Evolutionary conservation across 495 filamentous ascomycete species (phyloP).

Genomic region (Oidiodendron maius): DNA sequence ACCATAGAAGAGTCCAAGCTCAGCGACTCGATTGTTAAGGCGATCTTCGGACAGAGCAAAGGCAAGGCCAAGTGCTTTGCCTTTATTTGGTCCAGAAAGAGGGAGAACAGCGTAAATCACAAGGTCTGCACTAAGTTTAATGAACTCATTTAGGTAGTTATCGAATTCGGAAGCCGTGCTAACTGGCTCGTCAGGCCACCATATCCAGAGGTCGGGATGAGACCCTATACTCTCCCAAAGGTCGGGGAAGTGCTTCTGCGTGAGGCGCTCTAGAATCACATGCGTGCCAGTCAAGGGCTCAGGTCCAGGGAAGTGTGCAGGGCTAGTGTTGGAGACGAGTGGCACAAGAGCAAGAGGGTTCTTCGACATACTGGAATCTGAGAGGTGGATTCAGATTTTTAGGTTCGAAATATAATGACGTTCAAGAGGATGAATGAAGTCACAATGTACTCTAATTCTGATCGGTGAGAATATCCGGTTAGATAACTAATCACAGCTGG

Average conservation of each 20-base stretch:
- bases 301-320: constrained; percentile 8
- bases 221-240: constrained; percentile 8
- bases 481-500: too few species aligned
- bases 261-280: constrained; percentile 8
- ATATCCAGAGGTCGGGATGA: constrained; percentile 10
- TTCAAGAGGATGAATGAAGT: constrained; percentile 1
- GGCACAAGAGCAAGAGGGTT: background rate
- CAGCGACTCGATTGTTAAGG: constrained; percentile 9
- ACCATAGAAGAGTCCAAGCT: constrained; percentile 11
- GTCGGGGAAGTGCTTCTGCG: constrained; percentile 8
- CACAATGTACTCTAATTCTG: background rate
- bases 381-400: constrained; percentile 4
- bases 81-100: constrained; percentile 10
- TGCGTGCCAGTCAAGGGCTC: constrained; percentile 9
- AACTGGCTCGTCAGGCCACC: constrained; percentile 8
- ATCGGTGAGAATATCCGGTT: too few species aligned
- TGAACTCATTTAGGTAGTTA: constrained; percentile 1
- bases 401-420: constrained; percentile 4
- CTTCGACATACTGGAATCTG: constrained; percentile 3
- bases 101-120: constrained; percentile 7
- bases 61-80: constrained; percentile 8
- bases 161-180: constrained; percentile 8
- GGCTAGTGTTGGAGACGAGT: constrained; percentile 10
- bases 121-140: constrained; percentile 5
- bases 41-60: constrained; percentile 10